Evolutionary conservation across 2,329 filamentous ascomycete genomes (phyloP), one percentile per base, ranked within the genome.

Genomic region (Alternaria tenuissima): DNA sequence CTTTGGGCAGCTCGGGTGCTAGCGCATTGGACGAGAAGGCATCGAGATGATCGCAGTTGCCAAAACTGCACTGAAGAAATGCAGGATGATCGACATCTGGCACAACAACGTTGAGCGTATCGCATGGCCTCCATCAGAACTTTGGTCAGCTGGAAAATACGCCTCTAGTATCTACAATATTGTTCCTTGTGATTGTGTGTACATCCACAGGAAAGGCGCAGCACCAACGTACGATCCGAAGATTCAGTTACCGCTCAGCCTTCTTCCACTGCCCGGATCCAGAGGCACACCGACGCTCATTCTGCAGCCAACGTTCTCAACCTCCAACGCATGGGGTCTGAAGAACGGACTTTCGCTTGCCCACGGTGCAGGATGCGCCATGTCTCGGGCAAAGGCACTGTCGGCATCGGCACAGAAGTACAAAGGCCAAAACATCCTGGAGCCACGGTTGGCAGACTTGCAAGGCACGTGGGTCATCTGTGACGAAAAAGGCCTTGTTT

Each of bases 131-230:
- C 75, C 72, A 12, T 46, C 57, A 16, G 59, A 62, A 4, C 36
- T 55, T 12, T 39, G 57, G 16, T 38, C 52, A 11, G 14, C 43
- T 5, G 28, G 47, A 9, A 52, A 57, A 9, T 48, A 48, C 5
- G 44, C 22, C 38, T 48, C 46, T 3, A 34, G 39, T 41, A 7
- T 62, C 20, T 9, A 54, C 9, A 56, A 60, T 20, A 41, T 18
- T 48, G 16, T n/a, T 22, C 16, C 43, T 36, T 46, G 59, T 39
- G 63, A 66, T 8, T 62, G 69, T 47, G 68, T 69, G n/a, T 79
- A 75, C 52, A 69, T 80, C 52, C 77, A 80, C 51, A 73, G 77
- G 54, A 80, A 80, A 72, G 78, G 78, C 22, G 77, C 76, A 18
- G 77, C 77, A 18, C 76, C 78, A 0, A 72, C 74, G 0, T 68